These are phyloP conservation scores for Petunia hybrid DNA, from an alignment of 305 asterid species.

Conservation along the genomic window DNA sequence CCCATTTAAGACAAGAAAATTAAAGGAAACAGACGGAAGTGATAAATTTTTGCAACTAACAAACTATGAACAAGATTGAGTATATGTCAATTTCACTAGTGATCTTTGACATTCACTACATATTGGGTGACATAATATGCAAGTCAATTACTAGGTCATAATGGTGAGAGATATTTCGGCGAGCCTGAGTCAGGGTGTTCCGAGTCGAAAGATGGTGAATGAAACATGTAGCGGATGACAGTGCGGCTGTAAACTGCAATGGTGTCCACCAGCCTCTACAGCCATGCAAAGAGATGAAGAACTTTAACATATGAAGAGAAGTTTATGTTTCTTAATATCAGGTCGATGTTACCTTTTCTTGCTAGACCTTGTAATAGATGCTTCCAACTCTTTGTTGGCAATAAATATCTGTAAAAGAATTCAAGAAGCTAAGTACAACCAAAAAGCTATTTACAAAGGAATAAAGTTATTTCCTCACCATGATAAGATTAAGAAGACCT, in stretches of 20 bases:
- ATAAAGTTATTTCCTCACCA: slow-evolving; percentile 54
- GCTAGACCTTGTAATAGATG: slow-evolving; percentile 46
- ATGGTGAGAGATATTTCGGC: slow-evolving; percentile 88
- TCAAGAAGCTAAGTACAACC: not conserved
- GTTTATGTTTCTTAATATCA: not conserved
- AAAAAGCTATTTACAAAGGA: not conserved
- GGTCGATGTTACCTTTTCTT: slow-evolving; percentile 52
- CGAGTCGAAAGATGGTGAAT: slow-evolving; percentile 69
- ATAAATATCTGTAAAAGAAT: slow-evolving; percentile 62
- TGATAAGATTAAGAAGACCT: slow-evolving; percentile 76
- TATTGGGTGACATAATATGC: not conserved
- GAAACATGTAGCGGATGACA: slow-evolving; percentile 84
- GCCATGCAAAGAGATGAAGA: not conserved
- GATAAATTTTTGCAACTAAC: not conserved
- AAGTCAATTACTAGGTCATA: slow-evolving; percentile 67
- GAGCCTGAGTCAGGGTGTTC: slow-evolving; percentile 85
- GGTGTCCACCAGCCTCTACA: slow-evolving; percentile 79
- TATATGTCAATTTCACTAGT: not conserved
- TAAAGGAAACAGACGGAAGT: not conserved
- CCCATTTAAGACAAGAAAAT: not conserved
- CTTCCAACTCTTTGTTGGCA: slow-evolving; percentile 65
- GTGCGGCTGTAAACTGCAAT: slow-evolving; percentile 66
- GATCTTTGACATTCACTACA: not conserved
- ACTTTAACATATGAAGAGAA: not conserved
- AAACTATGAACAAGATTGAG: not conserved